These are phyloP conservation scores for Camillea tinctor DNA, from an alignment of 2,329 filamentous ascomycete species.

Conservation along the genomic window DNA sequence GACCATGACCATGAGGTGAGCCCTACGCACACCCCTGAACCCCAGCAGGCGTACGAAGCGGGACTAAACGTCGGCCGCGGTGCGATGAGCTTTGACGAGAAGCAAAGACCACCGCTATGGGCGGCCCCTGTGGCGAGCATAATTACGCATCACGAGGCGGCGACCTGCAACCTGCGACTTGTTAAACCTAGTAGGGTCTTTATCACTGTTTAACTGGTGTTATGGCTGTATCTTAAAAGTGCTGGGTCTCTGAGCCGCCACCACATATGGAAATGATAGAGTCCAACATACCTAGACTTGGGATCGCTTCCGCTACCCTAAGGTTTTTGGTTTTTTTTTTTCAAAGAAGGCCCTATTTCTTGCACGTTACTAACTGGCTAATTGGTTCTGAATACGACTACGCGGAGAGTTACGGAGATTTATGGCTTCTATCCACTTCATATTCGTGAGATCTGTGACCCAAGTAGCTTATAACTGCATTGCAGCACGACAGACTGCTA, in stretches of 20 bases:
- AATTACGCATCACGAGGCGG: neutral
- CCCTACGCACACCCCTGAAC: constrained; percentile 13
- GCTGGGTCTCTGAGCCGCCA: neutral
- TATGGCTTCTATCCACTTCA: neutral
- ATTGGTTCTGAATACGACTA: neutral
- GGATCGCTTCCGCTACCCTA: neutral
- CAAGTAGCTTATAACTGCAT: neutral
- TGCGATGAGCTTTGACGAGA: neutral
- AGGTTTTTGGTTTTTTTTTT: neutral
- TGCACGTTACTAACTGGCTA: no score
- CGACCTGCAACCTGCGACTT: neutral
- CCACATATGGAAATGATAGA: neutral
- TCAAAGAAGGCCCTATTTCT: neutral
- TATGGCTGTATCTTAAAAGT: neutral
- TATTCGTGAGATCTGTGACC: neutral
- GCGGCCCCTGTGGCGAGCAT: neutral
- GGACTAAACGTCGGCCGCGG: neutral
- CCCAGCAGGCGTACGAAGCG: neutral
- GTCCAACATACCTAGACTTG: neutral
- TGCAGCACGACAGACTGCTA: neutral
- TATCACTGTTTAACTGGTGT: no score
- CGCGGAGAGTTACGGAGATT: no score
- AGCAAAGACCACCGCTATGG: neutral
- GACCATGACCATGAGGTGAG: constrained; percentile 17
- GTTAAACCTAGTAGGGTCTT: neutral